Evolutionary conservation across 1,284 basidiomycete genomes (phyloP).

Genomic region (Psilocybe mexicana): DNA sequence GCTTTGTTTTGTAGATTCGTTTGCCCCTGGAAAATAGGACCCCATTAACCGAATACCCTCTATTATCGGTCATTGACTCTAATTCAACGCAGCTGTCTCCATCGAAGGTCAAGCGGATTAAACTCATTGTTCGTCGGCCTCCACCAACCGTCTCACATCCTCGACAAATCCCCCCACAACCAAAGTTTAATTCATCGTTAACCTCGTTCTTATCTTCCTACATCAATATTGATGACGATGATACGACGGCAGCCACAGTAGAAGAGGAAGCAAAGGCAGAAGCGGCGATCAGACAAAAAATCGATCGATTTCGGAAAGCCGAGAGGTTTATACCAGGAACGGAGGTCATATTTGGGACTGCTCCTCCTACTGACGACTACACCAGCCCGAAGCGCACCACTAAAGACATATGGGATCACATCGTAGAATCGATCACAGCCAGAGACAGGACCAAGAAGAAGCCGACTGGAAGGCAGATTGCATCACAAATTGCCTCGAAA

Average conservation of each 20-base stretch:
- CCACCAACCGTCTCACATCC: slow-evolving; percentile 65
- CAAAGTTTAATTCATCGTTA: slow-evolving; percentile 57
- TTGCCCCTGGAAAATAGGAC: slow-evolving; percentile 3
- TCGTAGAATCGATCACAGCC: slow-evolving; percentile 47
- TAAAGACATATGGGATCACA: slow-evolving; percentile 54
- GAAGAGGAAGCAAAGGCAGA: slow-evolving; percentile 48
- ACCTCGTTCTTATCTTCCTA: slow-evolving; percentile 63
- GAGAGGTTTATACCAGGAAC: slow-evolving; percentile 38
- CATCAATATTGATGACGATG: slow-evolving; percentile 50
- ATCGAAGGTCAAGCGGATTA: slow-evolving; percentile 56
- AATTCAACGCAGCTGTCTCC: slow-evolving; percentile 17
- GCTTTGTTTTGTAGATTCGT: slow-evolving; percentile 6
- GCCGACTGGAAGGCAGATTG: slow-evolving; percentile 49
- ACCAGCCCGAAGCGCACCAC: slow-evolving; percentile 31
- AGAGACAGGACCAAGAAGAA: slow-evolving; percentile 34
- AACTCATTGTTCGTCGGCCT: slow-evolving; percentile 68
- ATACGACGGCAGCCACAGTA: slow-evolving; percentile 37
- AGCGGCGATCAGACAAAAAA: slow-evolving; percentile 52
- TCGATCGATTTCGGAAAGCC: slow-evolving; percentile 45
- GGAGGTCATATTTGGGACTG: slow-evolving; percentile 32
- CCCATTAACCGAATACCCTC: background rate
- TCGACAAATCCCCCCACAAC: slow-evolving; percentile 57
- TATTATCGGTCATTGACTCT: background rate
- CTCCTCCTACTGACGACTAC: slow-evolving; percentile 22
- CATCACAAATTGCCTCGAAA: slow-evolving; percentile 65